phyloP scores from a whole-genome alignment of 2,329 filamentous ascomycete genomes.

The Verticillium nubilum region DNA sequence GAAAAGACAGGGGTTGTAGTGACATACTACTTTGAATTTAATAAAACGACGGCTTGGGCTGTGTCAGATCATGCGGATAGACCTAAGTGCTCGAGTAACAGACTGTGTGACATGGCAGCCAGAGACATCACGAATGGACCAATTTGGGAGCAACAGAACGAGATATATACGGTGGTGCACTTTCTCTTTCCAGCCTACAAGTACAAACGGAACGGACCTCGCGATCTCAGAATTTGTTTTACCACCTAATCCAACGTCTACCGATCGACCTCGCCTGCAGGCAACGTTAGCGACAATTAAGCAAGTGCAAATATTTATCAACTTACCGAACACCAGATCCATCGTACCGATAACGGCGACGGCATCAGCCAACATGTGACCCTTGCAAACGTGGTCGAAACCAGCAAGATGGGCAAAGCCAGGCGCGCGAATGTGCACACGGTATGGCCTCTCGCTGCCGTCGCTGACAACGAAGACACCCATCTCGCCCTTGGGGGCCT shows the following conservation, averaged over 20 bases:
- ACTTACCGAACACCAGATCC: conserved; percentile 82
- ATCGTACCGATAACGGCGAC: conserved; percentile 92
- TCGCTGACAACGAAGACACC: conserved; percentile 95
- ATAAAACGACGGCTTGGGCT: neutral
- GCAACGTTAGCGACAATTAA: conserved; percentile 23
- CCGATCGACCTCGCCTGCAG: conserved; percentile 56
- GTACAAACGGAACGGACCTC: conserved; percentile 16
- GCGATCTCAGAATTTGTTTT: conserved; percentile 9
- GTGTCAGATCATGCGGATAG: neutral
- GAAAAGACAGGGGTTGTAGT: too few relatives aligned
- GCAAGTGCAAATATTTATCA: neutral
- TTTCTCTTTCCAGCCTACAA: conserved; percentile 17
- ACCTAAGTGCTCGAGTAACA: neutral
- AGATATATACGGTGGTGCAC: conserved; percentile 17
- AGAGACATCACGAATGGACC: neutral
- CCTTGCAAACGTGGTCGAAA: conserved; percentile 89
- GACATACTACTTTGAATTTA: neutral
- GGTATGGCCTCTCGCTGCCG: conserved; percentile 91
- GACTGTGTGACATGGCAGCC: neutral
- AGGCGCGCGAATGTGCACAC: conserved; percentile 94
- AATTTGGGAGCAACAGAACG: conserved; percentile 3
- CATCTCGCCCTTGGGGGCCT: conserved; percentile 99
- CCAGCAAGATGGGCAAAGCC: conserved; percentile 93
- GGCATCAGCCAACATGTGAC: conserved; percentile 91
- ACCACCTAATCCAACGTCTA: conserved; percentile 23